Conservation (phyloP, 495 filamentous ascomycete genomes). For the Neurospora intermedia region DNA sequence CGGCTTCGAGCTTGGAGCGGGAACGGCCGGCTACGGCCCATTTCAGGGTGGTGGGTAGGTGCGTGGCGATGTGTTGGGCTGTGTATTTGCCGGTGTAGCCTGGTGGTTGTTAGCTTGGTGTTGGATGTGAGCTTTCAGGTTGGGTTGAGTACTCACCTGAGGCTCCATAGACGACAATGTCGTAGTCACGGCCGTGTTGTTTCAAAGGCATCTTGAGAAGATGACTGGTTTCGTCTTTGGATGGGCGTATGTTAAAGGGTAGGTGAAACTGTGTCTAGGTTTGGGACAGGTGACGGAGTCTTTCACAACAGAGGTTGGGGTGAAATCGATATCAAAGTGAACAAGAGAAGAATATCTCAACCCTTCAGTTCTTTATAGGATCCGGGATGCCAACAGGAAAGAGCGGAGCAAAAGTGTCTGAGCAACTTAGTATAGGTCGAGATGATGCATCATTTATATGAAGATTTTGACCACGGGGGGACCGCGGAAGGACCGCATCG, state of each 20-base stretch:
- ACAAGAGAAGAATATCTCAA: neutral
- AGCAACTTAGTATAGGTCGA: neutral
- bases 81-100: conserved; percentile 80
- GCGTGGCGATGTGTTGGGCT: conserved; percentile 63
- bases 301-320: neutral
- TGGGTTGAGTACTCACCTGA: conserved; percentile 48
- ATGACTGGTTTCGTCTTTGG: neutral
- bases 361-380: neutral
- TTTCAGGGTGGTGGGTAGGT: conserved; percentile 67
- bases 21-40: conserved; percentile 90
- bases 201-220: conserved; percentile 27
- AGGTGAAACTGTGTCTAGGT: neutral
- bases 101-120: conserved; percentile 12
- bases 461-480: neutral
- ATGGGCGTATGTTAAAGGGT: neutral
- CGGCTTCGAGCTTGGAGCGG: conserved; percentile 52
- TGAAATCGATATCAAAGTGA: neutral
- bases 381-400: neutral
- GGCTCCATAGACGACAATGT: conserved; percentile 74
- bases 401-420: neutral
- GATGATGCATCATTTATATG: neutral
- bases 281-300: neutral
- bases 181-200: conserved; percentile 54
- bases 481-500: conserved; percentile 23
- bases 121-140: conserved; percentile 41